Evolutionary conservation across 495 filamentous ascomycete genomes (phyloP).

Genomic region (Trichoderma orchidacearum): DNA sequence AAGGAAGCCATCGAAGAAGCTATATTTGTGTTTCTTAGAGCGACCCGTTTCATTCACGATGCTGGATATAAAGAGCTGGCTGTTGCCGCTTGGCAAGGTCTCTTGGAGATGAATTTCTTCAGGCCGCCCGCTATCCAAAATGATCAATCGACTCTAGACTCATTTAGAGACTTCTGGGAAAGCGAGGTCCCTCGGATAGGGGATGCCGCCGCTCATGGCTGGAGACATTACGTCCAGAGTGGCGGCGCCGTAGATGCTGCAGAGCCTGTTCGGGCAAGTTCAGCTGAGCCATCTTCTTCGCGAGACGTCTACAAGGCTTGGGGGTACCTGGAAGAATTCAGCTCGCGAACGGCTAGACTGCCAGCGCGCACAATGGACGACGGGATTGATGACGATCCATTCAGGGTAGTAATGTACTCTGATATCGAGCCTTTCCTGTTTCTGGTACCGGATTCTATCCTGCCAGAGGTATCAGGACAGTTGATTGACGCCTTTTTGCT

Average conservation of each 20-base stretch:
- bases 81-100: conserved; percentile 68
- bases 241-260: conserved; percentile 18
- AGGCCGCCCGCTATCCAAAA: conserved; percentile 24
- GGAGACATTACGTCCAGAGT: conserved; percentile 40
- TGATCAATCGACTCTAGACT: conserved; percentile 16
- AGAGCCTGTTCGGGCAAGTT: conserved; percentile 12
- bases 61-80: conserved; percentile 70
- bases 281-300: conserved; percentile 3
- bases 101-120: conserved; percentile 62
- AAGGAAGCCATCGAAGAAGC: conserved; percentile 31
- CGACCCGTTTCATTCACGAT: conserved; percentile 62
- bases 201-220: conserved; percentile 57
- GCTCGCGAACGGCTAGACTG: conserved; percentile 29
- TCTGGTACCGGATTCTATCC: conserved; percentile 26
- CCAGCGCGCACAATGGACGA: conserved; percentile 47
- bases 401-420: conserved; percentile 36
- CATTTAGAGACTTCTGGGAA: conserved; percentile 74
- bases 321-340: conserved; percentile 43
- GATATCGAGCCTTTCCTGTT: conserved; percentile 56
- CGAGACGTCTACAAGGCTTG: conserved; percentile 39
- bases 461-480: conserved; percentile 19
- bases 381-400: conserved; percentile 1
- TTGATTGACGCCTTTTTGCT: conserved; percentile 54
- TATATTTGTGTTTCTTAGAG: conserved; percentile 59
- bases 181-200: conserved; percentile 71